Percentiles rank a stretch among this genome's conserved stretches.
Conservation (phyloP, 495 filamentous ascomycete species). For the Trichoderma virens region DNA sequence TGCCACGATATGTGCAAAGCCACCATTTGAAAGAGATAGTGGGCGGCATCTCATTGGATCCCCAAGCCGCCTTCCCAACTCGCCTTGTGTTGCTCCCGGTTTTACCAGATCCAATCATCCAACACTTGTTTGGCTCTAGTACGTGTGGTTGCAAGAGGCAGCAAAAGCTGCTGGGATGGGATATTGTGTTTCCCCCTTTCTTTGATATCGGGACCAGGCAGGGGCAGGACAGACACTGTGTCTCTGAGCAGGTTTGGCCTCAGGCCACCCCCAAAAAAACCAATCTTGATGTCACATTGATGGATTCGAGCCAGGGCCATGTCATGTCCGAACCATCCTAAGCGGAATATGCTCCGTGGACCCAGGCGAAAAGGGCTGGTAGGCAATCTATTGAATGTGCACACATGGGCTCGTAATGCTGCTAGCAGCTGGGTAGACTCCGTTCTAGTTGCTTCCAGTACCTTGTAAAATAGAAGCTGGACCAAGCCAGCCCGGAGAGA, state of each 20-base stretch:
- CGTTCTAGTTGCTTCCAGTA: no score
- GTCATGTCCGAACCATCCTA: not conserved
- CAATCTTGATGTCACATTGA: not conserved
- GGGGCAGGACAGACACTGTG: not conserved
- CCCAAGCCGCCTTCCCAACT: not conserved
- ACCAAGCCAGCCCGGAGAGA: no score
- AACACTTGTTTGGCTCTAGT: not conserved
- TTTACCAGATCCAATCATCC: conserved; percentile 3
- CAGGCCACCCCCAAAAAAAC: not conserved
- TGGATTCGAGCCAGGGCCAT: not conserved
- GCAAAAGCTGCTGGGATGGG: not conserved
- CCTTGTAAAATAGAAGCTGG: no score
- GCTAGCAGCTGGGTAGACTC: not conserved
- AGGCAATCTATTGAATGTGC: not conserved
- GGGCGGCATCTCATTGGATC: not conserved
- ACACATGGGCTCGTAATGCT: not conserved
- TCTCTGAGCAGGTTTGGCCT: not conserved
- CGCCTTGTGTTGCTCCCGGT: not conserved
- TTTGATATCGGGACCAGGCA: not conserved
- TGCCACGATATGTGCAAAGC: not conserved
- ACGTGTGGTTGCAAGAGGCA: not conserved
- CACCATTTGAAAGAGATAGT: not conserved
- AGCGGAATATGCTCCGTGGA: not conserved
- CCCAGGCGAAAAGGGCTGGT: not conserved
- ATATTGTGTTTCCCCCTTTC: not conserved